These are phyloP conservation scores for Metarhizium album DNA, from an alignment of 2,329 filamentous ascomycete species.

Conservation along the genomic window DNA sequence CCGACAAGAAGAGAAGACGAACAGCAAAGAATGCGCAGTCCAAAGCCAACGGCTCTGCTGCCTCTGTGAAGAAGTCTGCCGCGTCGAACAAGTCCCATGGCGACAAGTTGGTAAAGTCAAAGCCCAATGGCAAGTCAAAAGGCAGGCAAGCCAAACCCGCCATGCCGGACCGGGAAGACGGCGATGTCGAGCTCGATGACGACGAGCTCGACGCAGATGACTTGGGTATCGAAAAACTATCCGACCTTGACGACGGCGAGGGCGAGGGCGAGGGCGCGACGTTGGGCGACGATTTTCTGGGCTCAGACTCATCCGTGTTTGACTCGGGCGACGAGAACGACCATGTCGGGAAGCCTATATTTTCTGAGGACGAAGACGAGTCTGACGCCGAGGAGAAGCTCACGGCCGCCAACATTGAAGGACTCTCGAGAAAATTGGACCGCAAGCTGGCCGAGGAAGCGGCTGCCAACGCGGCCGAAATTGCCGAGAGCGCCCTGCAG, in stretches of 20 bases:
- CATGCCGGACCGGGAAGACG: slow-evolving; percentile 34
- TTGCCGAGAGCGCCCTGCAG: slow-evolving; percentile 76
- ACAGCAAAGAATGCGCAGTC: slow-evolving; percentile 12
- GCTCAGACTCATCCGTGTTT: slow-evolving; percentile 45
- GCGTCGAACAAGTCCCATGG: slow-evolving; percentile 19
- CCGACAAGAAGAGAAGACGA: slow-evolving; percentile 11
- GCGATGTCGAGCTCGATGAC: slow-evolving; percentile 30
- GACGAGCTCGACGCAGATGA: slow-evolving; percentile 35
- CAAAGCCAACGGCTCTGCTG: slow-evolving; percentile 15
- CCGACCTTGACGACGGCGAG: slow-evolving; percentile 33
- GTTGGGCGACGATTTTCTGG: slow-evolving; percentile 50
- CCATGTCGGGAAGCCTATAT: slow-evolving; percentile 54
- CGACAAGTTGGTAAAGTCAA: slow-evolving; percentile 22
- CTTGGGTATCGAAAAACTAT: slow-evolving; percentile 25
- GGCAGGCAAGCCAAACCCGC: slow-evolving; percentile 20
- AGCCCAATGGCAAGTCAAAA: slow-evolving; percentile 22
- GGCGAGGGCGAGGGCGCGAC: slow-evolving; percentile 11
- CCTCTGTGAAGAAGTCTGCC: slow-evolving; percentile 10
- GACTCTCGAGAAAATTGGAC: slow-evolving; percentile 78
- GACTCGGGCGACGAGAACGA: slow-evolving; percentile 58
- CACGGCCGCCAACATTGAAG: slow-evolving; percentile 92
- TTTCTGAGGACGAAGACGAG: slow-evolving; percentile 89
- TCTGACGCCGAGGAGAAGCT: slow-evolving; percentile 82
- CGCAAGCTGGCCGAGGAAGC: slow-evolving; percentile 65
- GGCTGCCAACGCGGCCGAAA: slow-evolving; percentile 72